Percentiles rank a stretch among this genome's conserved stretches.
These are phyloP conservation scores for Diplotaxis tenuifolia DNA, from an alignment of 345 rosid species.

Conservation along the genomic window DNA sequence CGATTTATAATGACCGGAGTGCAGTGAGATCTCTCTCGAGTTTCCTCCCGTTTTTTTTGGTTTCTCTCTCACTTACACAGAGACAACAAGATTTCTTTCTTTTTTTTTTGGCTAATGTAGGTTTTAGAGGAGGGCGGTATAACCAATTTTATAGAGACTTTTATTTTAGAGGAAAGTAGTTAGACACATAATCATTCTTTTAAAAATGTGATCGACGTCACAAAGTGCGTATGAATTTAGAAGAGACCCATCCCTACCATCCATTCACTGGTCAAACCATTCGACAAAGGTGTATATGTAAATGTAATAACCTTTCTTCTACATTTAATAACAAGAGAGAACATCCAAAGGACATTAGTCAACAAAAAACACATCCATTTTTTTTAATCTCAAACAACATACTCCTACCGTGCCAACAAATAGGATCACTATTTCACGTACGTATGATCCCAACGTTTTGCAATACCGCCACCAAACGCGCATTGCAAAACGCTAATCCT, in stretches of 20 bases:
- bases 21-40: neutral
- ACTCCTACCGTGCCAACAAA: neutral
- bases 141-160: slow-evolving; percentile 23
- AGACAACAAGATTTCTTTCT: neutral
- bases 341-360: neutral
- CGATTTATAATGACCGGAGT: neutral
- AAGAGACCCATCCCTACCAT: slow-evolving; percentile 14
- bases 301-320: neutral
- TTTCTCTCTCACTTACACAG: neutral
- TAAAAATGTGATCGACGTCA: slow-evolving; percentile 5
- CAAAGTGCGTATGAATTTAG: neutral
- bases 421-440: slow-evolving; percentile 31
- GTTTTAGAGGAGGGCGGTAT: neutral
- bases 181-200: neutral
- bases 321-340: neutral
- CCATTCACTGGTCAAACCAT: neutral
- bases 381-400: neutral
- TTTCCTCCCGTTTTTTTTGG: neutral
- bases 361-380: neutral
- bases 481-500: slow-evolving; percentile 46
- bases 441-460: slow-evolving; percentile 60
- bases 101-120: no score
- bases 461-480: slow-evolving; percentile 47
- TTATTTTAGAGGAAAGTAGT: neutral
- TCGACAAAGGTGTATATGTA: neutral